Evolutionary conservation across 2,329 filamentous ascomycete genomes (phyloP).

Genomic region (Xylaria hypoxylon): DNA sequence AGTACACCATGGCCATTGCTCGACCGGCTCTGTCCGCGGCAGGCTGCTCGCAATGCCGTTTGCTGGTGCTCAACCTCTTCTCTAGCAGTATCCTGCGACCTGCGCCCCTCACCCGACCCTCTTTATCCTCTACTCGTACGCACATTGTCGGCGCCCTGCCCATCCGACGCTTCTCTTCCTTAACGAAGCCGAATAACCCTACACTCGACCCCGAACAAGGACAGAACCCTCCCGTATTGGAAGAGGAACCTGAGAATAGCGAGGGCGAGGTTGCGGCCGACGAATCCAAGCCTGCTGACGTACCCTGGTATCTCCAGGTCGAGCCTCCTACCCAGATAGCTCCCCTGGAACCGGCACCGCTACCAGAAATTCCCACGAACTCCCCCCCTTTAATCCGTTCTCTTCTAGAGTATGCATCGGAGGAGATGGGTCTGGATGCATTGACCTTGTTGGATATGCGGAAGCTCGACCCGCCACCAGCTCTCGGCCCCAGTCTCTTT

Average conservation of each 20-base stretch:
- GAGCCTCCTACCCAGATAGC: slow-evolving; percentile 67
- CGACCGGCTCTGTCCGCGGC: slow-evolving; percentile 44
- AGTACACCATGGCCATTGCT: slow-evolving; percentile 43
- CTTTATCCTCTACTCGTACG: slow-evolving; percentile 12
- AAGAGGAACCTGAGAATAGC: slow-evolving; percentile 21
- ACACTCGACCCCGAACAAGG: slow-evolving; percentile 8
- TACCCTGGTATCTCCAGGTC: slow-evolving; percentile 85
- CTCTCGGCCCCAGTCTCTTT: slow-evolving; percentile 86
- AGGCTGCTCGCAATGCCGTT: slow-evolving; percentile 50
- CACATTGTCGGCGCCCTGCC: slow-evolving; percentile 23
- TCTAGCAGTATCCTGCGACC: slow-evolving; percentile 35
- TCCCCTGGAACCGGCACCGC: slow-evolving; percentile 57
- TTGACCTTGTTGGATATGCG: slow-evolving; percentile 86
- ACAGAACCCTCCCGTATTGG: slow-evolving; percentile 16
- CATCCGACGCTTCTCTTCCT: slow-evolving; percentile 41
- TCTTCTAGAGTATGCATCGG: slow-evolving; percentile 81
- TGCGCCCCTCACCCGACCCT: slow-evolving; percentile 35
- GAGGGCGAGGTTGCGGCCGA: slow-evolving; percentile 17
- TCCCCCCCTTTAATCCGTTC: slow-evolving; percentile 78
- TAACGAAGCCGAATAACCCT: slow-evolving; percentile 25
- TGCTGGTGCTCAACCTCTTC: slow-evolving; percentile 47
- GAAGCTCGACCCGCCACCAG: slow-evolving; percentile 83
- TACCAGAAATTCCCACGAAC: slow-evolving; percentile 70
- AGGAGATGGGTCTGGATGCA: slow-evolving; percentile 88
- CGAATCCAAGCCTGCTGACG: slow-evolving; percentile 41